Conservation (phyloP, 331 rosid genomes). For the Ulmus americana region DNA sequence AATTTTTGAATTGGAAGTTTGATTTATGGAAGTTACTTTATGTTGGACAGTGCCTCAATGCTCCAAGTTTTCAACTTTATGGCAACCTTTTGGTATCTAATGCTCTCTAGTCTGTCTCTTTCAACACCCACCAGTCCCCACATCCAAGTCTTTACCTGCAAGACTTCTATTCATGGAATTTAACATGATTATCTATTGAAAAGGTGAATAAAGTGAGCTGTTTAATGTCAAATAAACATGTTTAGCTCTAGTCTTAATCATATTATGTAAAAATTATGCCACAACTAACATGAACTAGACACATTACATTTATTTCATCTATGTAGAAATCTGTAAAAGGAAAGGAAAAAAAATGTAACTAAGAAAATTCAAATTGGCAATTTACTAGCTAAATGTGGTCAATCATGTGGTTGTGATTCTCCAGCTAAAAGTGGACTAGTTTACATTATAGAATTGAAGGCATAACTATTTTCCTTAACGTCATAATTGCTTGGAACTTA, state of each 20-base stretch:
- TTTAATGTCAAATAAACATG: conserved; percentile 21
- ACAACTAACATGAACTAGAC: background rate
- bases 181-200: background rate
- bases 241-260: conserved; percentile 15
- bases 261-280: conserved; percentile 33
- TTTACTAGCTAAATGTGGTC: background rate
- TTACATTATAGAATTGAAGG: conserved; percentile 13
- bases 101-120: background rate
- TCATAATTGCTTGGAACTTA: conserved; percentile 60
- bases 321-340: background rate
- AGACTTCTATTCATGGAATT: conserved; percentile 15
- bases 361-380: background rate
- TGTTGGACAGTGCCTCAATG: conserved; percentile 3
- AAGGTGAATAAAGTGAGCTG: conserved; percentile 18
- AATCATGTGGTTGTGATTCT: conserved; percentile 5
- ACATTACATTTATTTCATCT: conserved; percentile 2
- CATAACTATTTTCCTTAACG: conserved; percentile 4
- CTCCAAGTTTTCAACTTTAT: background rate
- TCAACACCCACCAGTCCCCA: background rate
- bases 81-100: conserved; percentile 30
- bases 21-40: background rate
- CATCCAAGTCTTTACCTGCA: conserved; percentile 8
- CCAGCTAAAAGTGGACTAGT: conserved; percentile 11
- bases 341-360: background rate
- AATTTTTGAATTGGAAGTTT: conserved; percentile 2